Evolutionary conservation across 2,329 filamentous ascomycete genomes (phyloP).

Genomic region (Diaporthe nobilis): DNA sequence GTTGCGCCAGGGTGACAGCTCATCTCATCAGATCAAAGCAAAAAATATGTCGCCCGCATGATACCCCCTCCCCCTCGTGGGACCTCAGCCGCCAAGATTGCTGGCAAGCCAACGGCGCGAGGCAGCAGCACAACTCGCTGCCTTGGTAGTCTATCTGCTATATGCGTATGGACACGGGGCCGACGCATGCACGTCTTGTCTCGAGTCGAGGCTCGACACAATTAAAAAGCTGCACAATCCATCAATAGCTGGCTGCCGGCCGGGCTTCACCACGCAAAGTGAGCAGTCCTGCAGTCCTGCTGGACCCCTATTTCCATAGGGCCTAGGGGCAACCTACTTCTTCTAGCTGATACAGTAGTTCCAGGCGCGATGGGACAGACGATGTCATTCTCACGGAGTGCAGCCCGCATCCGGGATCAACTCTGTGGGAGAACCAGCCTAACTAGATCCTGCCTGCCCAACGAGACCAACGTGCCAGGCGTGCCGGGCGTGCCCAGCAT

Average conservation of each 20-base stretch:
- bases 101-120: constrained; percentile 17
- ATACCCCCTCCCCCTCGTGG: constrained; percentile 21
- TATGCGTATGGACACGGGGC: background rate
- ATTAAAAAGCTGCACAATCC: background rate
- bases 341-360: constrained; percentile 33
- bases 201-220: too few species aligned
- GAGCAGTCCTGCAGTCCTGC: background rate
- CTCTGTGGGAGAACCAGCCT: constrained; percentile 1
- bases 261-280: background rate
- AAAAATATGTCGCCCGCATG: constrained; percentile 15
- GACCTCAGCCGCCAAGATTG: constrained; percentile 31
- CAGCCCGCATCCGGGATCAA: constrained; percentile 29
- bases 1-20: constrained; percentile 27
- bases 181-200: background rate
- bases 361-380: constrained; percentile 9
- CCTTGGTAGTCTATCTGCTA: background rate
- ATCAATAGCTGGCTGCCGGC: background rate
- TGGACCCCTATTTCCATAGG: constrained; percentile 26
- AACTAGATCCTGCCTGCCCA: constrained; percentile 23
- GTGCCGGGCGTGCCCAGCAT: background rate
- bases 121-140: background rate
- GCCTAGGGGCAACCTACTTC: constrained; percentile 20
- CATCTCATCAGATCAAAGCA: constrained; percentile 34
- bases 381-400: constrained; percentile 23
- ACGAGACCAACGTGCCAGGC: background rate